Percentiles rank a stretch among this genome's conserved stretches.
Evolutionary conservation across 2,329 filamentous ascomycete genomes (phyloP).

Genomic region (Nothopassalora personata): DNA sequence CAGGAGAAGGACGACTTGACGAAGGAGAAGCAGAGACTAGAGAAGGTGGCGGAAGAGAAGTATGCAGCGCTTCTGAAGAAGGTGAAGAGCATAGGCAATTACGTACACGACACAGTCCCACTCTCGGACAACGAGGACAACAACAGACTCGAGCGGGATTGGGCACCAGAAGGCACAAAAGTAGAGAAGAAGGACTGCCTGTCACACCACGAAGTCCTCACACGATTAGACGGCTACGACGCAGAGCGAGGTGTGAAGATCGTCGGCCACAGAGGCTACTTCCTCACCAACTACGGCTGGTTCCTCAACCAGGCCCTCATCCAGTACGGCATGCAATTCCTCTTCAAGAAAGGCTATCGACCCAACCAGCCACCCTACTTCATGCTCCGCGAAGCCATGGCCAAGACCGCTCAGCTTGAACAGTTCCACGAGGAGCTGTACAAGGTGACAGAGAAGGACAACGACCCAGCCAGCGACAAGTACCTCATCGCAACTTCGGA

Average conservation of each 20-base stretch:
- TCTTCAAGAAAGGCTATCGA: constrained; percentile 62
- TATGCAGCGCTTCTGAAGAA: constrained; percentile 68
- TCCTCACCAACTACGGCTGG: constrained; percentile 81
- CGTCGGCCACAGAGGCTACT: constrained; percentile 91
- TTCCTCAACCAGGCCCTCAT: constrained; percentile 89
- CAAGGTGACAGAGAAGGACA: constrained; percentile 81
- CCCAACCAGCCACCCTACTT: constrained; percentile 74
- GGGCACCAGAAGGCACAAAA: constrained; percentile 69
- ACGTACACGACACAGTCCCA: constrained; percentile 84
- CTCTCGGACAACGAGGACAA: constrained; percentile 78
- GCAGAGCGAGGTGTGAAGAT: constrained; percentile 89
- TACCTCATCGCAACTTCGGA: constrained; percentile 79
- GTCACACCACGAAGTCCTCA: constrained; percentile 91
- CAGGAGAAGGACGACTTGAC: constrained; percentile 71
- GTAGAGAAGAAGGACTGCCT: constrained; percentile 72
- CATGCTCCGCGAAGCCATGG: constrained; percentile 94
- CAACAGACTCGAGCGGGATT: constrained; percentile 70
- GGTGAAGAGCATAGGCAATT: constrained; percentile 79
- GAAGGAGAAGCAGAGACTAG: constrained; percentile 73
- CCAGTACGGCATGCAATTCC: constrained; percentile 90
- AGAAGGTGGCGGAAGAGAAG: constrained; percentile 70
- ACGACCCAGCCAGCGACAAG: constrained; percentile 78
- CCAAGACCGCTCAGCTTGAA: constrained; percentile 93
- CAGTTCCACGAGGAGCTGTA: constrained; percentile 98
- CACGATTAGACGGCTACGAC: constrained; percentile 84